A percentile compares a stretch with the other conserved stretches of the same genome.
Conservation (phyloP, 768 basidiomycete genomes). For the Gymnopilus junonius region DNA sequence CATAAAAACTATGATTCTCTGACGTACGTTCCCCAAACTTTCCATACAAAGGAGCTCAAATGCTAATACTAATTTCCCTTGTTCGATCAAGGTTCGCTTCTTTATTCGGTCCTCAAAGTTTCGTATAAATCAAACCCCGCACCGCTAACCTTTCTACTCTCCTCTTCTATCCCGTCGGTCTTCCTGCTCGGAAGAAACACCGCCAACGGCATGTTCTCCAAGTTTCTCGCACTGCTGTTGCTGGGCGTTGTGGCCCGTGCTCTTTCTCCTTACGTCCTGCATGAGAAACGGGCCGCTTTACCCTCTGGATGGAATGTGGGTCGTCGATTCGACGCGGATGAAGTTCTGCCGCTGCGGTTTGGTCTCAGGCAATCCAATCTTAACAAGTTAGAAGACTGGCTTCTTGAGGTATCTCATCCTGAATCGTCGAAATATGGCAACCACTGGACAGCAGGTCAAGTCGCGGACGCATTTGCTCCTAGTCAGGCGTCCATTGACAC, state of each 20-base stretch:
- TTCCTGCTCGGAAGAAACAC: no score
- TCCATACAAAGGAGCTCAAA: not conserved
- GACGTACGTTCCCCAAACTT: constrained; percentile 3
- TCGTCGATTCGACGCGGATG: constrained; percentile 37
- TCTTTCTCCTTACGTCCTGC: constrained; percentile 42
- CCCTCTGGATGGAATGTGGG: constrained; percentile 47
- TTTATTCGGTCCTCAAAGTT: not conserved
- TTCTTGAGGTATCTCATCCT: constrained; percentile 51
- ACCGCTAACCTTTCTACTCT: not conserved
- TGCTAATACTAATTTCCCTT: not conserved
- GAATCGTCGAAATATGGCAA: constrained; percentile 49
- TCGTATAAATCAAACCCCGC: not conserved
- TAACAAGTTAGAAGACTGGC: constrained; percentile 41
- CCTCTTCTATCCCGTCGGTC: not conserved
- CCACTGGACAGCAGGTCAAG: constrained; percentile 47
- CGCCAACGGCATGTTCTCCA: constrained; percentile 2
- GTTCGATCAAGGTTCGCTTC: not conserved
- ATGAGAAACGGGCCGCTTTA: constrained; percentile 40
- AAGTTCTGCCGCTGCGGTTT: constrained; percentile 46
- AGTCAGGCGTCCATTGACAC: constrained; percentile 38
- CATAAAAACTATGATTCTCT: constrained; percentile 5
- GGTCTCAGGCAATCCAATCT: constrained; percentile 50
- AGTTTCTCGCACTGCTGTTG: constrained; percentile 13
- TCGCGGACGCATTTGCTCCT: constrained; percentile 47
- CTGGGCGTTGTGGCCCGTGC: constrained; percentile 4